phyloP scores from a whole-genome alignment of 805 yeast species.

The Schizosaccharomyces cryophilus region DNA sequence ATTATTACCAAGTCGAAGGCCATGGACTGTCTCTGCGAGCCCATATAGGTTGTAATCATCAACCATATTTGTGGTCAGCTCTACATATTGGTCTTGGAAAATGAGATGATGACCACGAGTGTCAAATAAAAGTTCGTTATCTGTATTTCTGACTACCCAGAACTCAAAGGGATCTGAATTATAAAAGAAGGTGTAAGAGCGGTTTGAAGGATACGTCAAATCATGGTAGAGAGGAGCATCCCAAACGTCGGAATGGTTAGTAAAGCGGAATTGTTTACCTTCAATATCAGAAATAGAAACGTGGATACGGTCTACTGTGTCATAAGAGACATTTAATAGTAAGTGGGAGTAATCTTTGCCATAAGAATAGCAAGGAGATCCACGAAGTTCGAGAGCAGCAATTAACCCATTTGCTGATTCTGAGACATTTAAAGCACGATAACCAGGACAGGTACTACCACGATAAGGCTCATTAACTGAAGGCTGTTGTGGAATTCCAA shows the following conservation, averaged over 20 bases:
- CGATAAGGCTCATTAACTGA: background rate
- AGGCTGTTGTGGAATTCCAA: background rate
- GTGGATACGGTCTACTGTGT: constrained; percentile 2
- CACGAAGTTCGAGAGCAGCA: constrained; percentile 5
- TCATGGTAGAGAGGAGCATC: constrained; percentile 1
- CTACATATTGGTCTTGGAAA: constrained; percentile 15
- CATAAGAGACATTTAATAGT: constrained; percentile 1
- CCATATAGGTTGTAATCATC: constrained; percentile 13
- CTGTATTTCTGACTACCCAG: constrained; percentile 9
- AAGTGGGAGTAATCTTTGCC: constrained; percentile 5
- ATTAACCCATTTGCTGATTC: background rate
- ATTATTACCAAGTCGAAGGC: constrained; percentile 12
- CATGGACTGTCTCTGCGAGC: constrained; percentile 16
- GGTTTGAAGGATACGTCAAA: background rate
- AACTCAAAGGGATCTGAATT: constrained; percentile 8
- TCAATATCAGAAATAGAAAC: background rate
- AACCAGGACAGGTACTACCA: background rate
- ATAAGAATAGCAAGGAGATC: constrained; percentile 8
- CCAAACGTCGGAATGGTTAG: background rate
- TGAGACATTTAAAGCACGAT: background rate
- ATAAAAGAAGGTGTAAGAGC: constrained; percentile 1
- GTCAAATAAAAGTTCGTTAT: constrained; percentile 13
- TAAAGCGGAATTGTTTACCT: background rate
- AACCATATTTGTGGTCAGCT: constrained; percentile 14
- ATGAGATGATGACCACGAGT: constrained; percentile 15